phyloP scores from a whole-genome alignment of 208 protist genomes.

The Leishmania aethiopica region DNA sequence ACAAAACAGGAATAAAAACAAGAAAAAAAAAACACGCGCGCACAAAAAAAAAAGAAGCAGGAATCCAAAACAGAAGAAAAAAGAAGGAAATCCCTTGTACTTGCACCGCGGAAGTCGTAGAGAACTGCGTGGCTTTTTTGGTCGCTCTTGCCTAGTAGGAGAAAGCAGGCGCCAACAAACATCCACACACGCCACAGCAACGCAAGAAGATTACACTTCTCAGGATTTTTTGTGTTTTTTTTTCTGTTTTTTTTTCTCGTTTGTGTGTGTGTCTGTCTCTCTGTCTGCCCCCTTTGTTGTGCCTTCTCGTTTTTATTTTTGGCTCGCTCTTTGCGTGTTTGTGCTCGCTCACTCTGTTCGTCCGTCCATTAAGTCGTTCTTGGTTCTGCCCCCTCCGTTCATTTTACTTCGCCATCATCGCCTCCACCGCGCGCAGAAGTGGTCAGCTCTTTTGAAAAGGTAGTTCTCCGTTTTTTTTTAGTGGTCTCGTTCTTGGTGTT shows the following conservation, averaged over 20 bases:
- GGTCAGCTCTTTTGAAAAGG: background rate
- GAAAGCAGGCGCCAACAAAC: background rate
- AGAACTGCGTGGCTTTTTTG: background rate
- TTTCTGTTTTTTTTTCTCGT: background rate
- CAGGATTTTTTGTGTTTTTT: background rate
- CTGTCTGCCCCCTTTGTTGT: background rate
- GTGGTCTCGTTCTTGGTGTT: background rate
- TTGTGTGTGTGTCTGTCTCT: background rate
- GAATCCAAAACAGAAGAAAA: background rate
- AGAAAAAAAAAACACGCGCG: background rate
- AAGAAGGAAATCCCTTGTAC: background rate
- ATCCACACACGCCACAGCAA: background rate
- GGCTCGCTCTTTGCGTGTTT: background rate
- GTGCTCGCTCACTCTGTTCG: background rate
- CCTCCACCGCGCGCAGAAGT: conserved; percentile 1
- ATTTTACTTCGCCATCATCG: background rate
- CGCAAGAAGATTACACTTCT: background rate
- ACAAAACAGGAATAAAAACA: background rate
- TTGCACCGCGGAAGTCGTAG: background rate
- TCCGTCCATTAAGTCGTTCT: too few species aligned
- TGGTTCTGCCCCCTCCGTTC: background rate
- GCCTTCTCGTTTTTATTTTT: background rate
- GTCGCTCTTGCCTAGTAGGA: background rate
- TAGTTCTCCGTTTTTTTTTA: background rate
- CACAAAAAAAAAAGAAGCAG: background rate